Percentiles rank a stretch among this genome's conserved stretches.
These are phyloP conservation scores for Trypanosoma mega DNA, from an alignment of 208 protist genomes.

Conservation along the genomic window DNA sequence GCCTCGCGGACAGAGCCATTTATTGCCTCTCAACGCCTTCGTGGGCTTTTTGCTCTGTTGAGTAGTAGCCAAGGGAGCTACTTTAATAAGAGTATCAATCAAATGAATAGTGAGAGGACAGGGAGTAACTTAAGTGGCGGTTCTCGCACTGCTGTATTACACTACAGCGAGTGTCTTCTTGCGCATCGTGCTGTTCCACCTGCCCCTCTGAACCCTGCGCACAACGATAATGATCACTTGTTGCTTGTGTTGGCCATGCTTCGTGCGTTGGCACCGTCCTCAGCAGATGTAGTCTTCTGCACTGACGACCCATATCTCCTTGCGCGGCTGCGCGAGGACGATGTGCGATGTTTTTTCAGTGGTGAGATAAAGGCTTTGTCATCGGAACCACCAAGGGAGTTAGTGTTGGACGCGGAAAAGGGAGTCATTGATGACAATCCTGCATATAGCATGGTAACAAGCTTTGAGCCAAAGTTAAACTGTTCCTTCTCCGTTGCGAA, in stretches of 20 bases:
- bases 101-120: no score
- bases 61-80: no score
- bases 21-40: constrained; percentile 69
- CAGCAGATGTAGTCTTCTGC: constrained; percentile 54
- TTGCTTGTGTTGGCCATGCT: constrained; percentile 71
- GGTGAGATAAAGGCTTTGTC: constrained; percentile 46
- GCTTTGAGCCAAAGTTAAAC: constrained; percentile 43
- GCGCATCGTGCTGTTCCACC: constrained; percentile 27
- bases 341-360: constrained; percentile 29
- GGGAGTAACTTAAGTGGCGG: no score
- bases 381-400: constrained; percentile 33
- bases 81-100: no score
- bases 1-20: constrained; percentile 42
- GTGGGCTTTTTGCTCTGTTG: constrained; percentile 48
- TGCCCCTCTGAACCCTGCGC: constrained; percentile 29
- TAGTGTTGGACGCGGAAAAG: constrained; percentile 32
- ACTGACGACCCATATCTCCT: constrained; percentile 55
- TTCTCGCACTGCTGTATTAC: constrained; percentile 33
- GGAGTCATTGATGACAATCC: constrained; percentile 77
- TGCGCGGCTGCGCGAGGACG: constrained; percentile 9
- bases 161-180: constrained; percentile 82
- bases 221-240: constrained; percentile 69
- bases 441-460: constrained; percentile 21
- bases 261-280: constrained; percentile 31
- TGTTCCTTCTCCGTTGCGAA: not conserved